Base-by-base conservation (phyloP, 257 asterid species). In the Dorcoceras hygrometricum region DNA sequence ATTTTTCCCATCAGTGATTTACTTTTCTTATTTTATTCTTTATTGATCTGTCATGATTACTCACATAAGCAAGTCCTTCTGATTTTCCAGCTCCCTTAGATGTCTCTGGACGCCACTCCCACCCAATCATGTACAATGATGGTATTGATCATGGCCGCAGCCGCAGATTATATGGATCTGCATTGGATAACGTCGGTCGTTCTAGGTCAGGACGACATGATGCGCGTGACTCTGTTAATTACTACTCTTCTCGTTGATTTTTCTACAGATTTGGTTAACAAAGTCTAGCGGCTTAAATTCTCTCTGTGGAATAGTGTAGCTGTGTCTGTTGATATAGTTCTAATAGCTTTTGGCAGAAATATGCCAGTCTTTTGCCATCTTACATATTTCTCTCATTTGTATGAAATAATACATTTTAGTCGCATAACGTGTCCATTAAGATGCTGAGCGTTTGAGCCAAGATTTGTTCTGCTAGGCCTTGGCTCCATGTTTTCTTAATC, bases 121-220 rank as follows among this genome's bases (percentile, higher is more conserved):
- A 31, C 78, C 88, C 95, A 65, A 75, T 85, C 83, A 84, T 89
- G 66, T 78, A 79, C 78, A 73, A 79, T 81, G 95, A 79, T 71
- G 74, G 73, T 80, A 57, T 76, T 65, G 75, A 85, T 77, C 71
- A 89, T 78, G 78, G 80, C 75, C 76, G 81, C 76, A 65, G 82
- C 75, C 84, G 86, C 71, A 81, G 98, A 84, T 83, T 78, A 51
- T 81, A 73, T 75, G 96, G 91, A 83, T 69, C 85, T 25, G 78
- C 87, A 8, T 74, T 82, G 85, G 86, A 84, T 84, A 80, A 80
- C 77, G 66, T 75, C 73, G 77, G 78, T 68, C 81, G 73, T 59
- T 19, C 75, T 86, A 86, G 93, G 84, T 80, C 78, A 34, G 83
- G 85, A 51, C 81, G 87, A 63, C 73, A 81, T 81, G 91, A 87